Evolutionary conservation across 2,329 filamentous ascomycete genomes (phyloP).

Genomic region (Fusarium scirpi): DNA sequence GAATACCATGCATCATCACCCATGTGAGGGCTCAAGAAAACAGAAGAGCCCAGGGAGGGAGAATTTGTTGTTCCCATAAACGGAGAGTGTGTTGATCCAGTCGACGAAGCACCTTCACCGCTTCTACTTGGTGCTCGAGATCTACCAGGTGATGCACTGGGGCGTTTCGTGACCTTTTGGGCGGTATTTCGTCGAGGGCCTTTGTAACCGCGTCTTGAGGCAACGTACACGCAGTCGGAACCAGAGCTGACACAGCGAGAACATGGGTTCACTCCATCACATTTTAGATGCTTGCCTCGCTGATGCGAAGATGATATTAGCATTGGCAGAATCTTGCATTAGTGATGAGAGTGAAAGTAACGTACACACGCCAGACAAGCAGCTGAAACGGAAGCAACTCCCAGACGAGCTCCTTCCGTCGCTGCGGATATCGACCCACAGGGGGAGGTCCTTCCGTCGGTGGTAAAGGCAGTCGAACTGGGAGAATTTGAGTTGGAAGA

Average conservation of each 20-base stretch:
- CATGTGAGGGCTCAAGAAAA: slow-evolving; percentile 28
- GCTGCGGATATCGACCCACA: slow-evolving; percentile 38
- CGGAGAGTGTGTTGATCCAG: slow-evolving; percentile 52
- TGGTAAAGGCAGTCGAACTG: slow-evolving; percentile 33
- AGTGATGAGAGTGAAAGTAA: slow-evolving; percentile 13
- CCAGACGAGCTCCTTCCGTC: slow-evolving; percentile 43
- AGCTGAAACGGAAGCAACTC: slow-evolving; percentile 57
- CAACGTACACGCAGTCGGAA: slow-evolving; percentile 76
- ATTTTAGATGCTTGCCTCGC: slow-evolving; percentile 79
- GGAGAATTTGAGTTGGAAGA: slow-evolving; percentile 44
- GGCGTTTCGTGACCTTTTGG: slow-evolving; percentile 63
- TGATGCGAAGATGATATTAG: slow-evolving; percentile 46
- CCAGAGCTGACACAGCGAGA: slow-evolving; percentile 71
- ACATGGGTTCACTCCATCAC: slow-evolving; percentile 78
- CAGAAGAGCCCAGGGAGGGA: slow-evolving; percentile 23
- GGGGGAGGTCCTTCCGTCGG: slow-evolving; percentile 29
- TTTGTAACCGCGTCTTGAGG: slow-evolving; percentile 81
- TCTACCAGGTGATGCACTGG: slow-evolving; percentile 56
- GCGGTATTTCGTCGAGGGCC: slow-evolving; percentile 59
- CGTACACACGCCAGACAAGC: slow-evolving; percentile 69
- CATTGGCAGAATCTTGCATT: neutral
- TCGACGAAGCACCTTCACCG: slow-evolving; percentile 55
- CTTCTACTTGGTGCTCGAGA: slow-evolving; percentile 29
- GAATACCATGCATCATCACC: slow-evolving; percentile 28
- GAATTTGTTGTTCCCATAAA: slow-evolving; percentile 52